Evolutionary conservation across 352 stramenopile genomes (phyloP).

Genomic region (Pythium chondricola): DNA sequence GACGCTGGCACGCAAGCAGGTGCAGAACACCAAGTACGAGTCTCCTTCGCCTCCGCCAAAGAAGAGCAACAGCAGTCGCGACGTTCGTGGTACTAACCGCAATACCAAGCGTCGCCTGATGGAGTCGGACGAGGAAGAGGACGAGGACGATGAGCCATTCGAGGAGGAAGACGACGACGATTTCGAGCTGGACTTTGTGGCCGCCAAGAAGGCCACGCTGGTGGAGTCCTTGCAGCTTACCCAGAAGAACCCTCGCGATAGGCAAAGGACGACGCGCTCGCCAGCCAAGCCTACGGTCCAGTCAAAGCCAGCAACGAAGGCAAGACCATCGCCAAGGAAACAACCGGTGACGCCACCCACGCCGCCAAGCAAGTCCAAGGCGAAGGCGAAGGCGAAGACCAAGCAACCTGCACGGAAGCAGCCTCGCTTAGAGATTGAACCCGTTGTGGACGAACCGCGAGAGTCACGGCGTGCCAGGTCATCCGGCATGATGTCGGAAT

Average conservation of each 20-base stretch:
- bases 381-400: background rate
- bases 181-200: conserved; percentile 22
- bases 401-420: conserved; percentile 4
- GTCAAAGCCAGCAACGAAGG: background rate
- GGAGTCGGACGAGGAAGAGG: conserved; percentile 5
- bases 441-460: background rate
- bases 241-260: background rate
- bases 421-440: no score
- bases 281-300: background rate
- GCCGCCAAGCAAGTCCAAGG: background rate
- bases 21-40: background rate
- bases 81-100: background rate
- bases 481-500: conserved; percentile 9
- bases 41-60: conserved; percentile 12
- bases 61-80: background rate
- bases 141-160: background rate
- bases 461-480: conserved; percentile 1
- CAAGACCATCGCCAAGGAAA: background rate
- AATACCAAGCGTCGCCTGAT: conserved; percentile 4
- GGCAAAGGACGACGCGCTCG: background rate
- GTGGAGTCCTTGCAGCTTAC: conserved; percentile 10
- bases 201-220: conserved; percentile 13
- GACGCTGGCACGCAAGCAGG: conserved; percentile 14
- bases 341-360: background rate
- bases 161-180: conserved; percentile 8